These are phyloP conservation scores for Epichloe brachyelytri DNA, from an alignment of 2,329 filamentous ascomycete genomes.

Conservation along the genomic window DNA sequence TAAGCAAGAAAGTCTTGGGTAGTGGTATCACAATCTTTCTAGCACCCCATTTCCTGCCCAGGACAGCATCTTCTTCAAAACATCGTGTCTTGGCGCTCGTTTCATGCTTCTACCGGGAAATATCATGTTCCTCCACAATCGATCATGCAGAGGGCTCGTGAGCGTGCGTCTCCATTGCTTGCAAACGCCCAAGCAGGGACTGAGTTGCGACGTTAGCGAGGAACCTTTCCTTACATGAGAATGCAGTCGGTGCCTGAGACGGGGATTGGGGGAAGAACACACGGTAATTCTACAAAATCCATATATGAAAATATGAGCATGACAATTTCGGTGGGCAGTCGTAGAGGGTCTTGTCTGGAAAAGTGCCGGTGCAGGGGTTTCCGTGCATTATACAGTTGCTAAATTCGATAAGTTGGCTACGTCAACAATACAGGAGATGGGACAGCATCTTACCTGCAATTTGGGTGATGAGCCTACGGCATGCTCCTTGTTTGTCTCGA, in stretches of 20 bases:
- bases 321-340: slow-evolving; percentile 23
- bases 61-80: slow-evolving; percentile 17
- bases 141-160: slow-evolving; percentile 14
- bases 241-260: neutral
- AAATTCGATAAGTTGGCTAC: neutral
- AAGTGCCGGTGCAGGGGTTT: slow-evolving; percentile 22
- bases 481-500: slow-evolving; percentile 19
- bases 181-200: slow-evolving; percentile 20
- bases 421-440: neutral
- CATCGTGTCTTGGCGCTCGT: slow-evolving; percentile 12
- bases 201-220: slow-evolving; percentile 6
- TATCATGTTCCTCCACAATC: slow-evolving; percentile 19
- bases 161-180: slow-evolving; percentile 20
- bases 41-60: slow-evolving; percentile 18
- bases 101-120: slow-evolving; percentile 14
- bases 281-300: slow-evolving; percentile 21
- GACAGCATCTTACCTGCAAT: slow-evolving; percentile 17
- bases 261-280: slow-evolving; percentile 2
- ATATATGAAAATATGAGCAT: slow-evolving; percentile 22
- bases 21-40: slow-evolving; percentile 17
- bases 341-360: slow-evolving; percentile 21
- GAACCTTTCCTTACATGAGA: neutral
- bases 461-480: slow-evolving; percentile 17
- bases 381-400: slow-evolving; percentile 24
- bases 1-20: slow-evolving; percentile 16